Evolutionary conservation across 2,329 filamentous ascomycete genomes (phyloP).

Genomic region (Cladophialophora immunda): DNA sequence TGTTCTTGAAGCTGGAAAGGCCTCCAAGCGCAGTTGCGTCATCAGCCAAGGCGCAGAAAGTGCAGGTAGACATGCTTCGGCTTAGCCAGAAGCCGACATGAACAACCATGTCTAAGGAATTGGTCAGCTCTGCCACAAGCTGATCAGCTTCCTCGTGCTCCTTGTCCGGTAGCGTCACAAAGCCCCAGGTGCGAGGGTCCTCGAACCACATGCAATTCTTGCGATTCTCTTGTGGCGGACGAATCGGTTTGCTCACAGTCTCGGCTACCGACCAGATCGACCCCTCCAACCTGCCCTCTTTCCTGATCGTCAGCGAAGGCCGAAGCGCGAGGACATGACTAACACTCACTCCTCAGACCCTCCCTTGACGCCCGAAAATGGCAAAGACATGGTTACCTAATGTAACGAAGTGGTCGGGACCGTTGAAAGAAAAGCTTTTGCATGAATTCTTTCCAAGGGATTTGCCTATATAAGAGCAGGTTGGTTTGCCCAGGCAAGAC

Average conservation of each 20-base stretch:
- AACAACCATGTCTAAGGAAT: not conserved
- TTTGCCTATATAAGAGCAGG: not conserved
- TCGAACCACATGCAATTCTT: not conserved
- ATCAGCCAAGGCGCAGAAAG: not conserved
- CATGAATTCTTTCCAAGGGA: not conserved
- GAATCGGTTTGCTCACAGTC: not conserved
- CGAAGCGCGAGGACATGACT: constrained; percentile 35
- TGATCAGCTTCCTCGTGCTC: not conserved
- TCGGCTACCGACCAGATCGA: constrained; percentile 2
- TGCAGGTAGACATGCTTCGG: not conserved
- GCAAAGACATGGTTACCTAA: constrained; percentile 14
- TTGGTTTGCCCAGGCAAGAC: not conserved
- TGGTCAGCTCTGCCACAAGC: not conserved
- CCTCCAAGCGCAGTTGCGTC: not conserved
- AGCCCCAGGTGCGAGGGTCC: not conserved
- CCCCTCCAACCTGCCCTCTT: not conserved
- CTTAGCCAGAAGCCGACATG: not conserved
- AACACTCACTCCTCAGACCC: constrained; percentile 7
- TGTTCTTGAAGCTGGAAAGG: not conserved
- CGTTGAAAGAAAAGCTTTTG: not conserved
- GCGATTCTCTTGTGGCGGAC: not conserved
- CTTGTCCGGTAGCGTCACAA: not conserved
- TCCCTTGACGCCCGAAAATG: constrained; percentile 9
- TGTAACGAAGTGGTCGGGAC: not conserved
- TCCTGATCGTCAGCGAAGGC: constrained; percentile 4